These are phyloP conservation scores for Microcos paniculata DNA, from an alignment of 345 rosid species.

Conservation along the genomic window DNA sequence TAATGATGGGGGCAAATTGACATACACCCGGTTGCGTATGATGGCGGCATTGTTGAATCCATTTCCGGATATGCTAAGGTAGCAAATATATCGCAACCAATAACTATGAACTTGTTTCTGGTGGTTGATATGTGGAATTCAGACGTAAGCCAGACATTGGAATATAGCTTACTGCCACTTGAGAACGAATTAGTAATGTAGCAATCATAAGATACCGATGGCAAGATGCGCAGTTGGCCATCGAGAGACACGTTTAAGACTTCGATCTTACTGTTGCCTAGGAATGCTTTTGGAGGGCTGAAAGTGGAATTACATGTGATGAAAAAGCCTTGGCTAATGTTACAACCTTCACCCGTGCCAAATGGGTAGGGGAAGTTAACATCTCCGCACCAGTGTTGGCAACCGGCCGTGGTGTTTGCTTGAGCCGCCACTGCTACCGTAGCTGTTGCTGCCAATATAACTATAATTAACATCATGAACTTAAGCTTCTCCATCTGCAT, in stretches of 20 bases:
- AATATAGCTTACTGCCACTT: too few species aligned
- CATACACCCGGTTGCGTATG: not conserved
- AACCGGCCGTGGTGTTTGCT: not conserved
- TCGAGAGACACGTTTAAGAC: not conserved
- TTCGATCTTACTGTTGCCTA: not conserved
- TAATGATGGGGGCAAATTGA: too few species aligned
- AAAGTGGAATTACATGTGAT: not conserved
- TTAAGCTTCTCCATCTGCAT: too few species aligned
- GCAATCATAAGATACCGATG: not conserved
- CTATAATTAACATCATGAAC: too few species aligned
- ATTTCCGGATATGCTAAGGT: not conserved
- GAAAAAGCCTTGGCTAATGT: not conserved
- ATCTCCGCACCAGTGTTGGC: not conserved
- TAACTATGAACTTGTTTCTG: not conserved
- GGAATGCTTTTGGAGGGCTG: not conserved
- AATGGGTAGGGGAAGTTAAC: conserved; percentile 14
- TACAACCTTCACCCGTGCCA: conserved; percentile 1
- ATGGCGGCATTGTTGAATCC: too few species aligned
- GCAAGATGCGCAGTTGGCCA: not conserved
- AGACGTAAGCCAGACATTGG: too few species aligned
- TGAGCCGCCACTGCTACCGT: not conserved
- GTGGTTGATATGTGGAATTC: not conserved
- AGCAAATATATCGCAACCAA: conserved; percentile 1
- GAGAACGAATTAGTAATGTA: not conserved
- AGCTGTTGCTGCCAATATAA: too few species aligned